Conservation (phyloP, 2,329 filamentous ascomycete genomes). For the Bertia moriformis region DNA sequence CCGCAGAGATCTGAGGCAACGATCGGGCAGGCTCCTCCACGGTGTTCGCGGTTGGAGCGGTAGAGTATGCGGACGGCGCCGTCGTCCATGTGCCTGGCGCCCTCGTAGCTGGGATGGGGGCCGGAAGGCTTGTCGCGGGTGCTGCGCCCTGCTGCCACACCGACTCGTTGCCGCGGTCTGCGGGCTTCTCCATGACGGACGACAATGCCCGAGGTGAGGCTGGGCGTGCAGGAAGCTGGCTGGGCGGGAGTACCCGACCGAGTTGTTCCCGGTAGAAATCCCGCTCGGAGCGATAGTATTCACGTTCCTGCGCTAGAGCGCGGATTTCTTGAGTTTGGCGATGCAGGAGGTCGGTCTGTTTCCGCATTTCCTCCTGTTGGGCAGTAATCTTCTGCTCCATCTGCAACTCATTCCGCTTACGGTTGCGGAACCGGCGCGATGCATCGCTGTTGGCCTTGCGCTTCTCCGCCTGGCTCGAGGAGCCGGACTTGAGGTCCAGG, state of each 20-base stretch:
- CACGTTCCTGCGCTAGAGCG: slow-evolving; percentile 14
- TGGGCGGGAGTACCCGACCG: slow-evolving; percentile 10
- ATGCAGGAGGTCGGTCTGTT: slow-evolving; percentile 8
- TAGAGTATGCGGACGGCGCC: too few relatives aligned
- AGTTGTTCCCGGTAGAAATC: slow-evolving; percentile 20
- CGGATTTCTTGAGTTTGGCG: slow-evolving; percentile 18
- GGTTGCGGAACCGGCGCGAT: slow-evolving; percentile 21
- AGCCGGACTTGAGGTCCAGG: slow-evolving; percentile 22
- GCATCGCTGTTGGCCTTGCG: slow-evolving; percentile 24
- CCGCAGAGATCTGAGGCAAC: too few relatives aligned
- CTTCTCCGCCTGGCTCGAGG: slow-evolving; percentile 21
- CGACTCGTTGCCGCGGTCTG: too few relatives aligned
- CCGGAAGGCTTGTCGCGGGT: too few relatives aligned
- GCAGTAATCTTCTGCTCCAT: not conserved
- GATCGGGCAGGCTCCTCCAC: too few relatives aligned
- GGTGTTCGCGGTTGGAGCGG: too few relatives aligned
- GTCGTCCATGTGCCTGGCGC: too few relatives aligned
- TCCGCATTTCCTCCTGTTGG: slow-evolving; percentile 13
- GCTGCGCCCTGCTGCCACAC: too few relatives aligned
- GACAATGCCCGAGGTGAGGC: slow-evolving; percentile 12
- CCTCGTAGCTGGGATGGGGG: too few relatives aligned
- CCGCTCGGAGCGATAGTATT: slow-evolving; percentile 21
- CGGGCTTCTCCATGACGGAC: too few relatives aligned
- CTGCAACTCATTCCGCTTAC: slow-evolving; percentile 21
- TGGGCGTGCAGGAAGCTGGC: slow-evolving; percentile 13